Conservation (phyloP, 2,329 filamentous ascomycete species). For the Monosporascus sp. region DNA sequence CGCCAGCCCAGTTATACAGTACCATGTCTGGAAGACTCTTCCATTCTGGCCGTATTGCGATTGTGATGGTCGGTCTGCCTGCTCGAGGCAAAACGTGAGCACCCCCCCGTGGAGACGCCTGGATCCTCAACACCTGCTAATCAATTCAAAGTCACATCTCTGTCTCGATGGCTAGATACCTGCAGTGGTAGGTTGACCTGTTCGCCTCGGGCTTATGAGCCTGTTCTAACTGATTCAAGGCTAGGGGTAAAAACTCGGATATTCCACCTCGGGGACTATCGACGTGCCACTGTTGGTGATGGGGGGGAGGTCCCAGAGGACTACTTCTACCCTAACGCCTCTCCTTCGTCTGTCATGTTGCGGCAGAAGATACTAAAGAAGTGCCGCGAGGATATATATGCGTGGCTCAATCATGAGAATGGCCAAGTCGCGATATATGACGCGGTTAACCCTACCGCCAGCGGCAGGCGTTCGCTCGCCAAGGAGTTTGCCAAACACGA, state of each 20-base stretch:
- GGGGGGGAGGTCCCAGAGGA: conserved; percentile 86
- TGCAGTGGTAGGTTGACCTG: conserved; percentile 65
- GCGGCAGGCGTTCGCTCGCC: conserved; percentile 74
- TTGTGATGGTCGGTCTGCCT: conserved; percentile 92
- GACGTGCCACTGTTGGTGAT: conserved; percentile 80
- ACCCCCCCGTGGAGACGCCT: not conserved
- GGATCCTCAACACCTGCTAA: not conserved
- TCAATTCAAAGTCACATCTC: conserved; percentile 69
- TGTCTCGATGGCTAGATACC: conserved; percentile 88
- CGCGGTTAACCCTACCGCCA: conserved; percentile 87
- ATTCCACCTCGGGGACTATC: conserved; percentile 95
- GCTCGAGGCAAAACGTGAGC: conserved; percentile 89
- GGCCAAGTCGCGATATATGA: conserved; percentile 98
- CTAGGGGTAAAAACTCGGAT: conserved; percentile 96
- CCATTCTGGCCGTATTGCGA: conserved; percentile 93
- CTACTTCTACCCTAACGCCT: conserved; percentile 96
- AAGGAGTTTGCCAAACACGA: conserved; percentile 98
- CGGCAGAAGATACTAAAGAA: conserved; percentile 97
- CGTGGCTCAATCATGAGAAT: conserved; percentile 94
- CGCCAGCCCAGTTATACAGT: conserved; percentile 94
- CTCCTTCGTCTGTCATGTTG: conserved; percentile 84
- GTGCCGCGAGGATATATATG: conserved; percentile 94
- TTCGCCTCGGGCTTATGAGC: not conserved
- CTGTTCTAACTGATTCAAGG: conserved; percentile 40
- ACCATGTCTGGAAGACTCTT: conserved; percentile 96